A percentile compares a stretch with the other conserved stretches of the same genome.
Conservation (phyloP, 108 stramenopile genomes). For the Bacterosira constricta region DNA sequence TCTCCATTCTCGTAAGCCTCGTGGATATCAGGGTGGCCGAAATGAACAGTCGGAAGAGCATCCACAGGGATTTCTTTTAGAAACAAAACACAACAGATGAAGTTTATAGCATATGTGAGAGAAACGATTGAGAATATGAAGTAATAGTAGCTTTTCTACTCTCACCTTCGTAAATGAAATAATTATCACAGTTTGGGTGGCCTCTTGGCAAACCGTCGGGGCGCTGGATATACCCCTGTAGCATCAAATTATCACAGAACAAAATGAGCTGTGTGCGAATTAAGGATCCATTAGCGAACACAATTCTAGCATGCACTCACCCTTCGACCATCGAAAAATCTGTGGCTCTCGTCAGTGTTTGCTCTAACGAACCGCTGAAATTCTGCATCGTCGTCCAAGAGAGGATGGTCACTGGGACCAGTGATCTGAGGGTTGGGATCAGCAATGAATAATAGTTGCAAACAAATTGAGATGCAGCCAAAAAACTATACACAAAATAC, state of each 20-base stretch:
- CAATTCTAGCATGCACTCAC: neutral
- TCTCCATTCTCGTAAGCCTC: neutral
- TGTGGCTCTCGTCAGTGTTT: neutral
- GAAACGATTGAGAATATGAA: too few species aligned
- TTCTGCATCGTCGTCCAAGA: slow-evolving; percentile 3
- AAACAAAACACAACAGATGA: too few species aligned
- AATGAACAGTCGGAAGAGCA: neutral
- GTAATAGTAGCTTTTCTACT: too few species aligned
- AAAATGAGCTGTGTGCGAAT: neutral
- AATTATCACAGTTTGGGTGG: slow-evolving; percentile 4
- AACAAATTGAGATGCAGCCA: neutral
- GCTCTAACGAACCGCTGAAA: slow-evolving; percentile 8
- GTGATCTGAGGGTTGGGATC: neutral
- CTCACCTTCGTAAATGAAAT: too few species aligned
- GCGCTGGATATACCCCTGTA: neutral
- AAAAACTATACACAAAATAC: neutral
- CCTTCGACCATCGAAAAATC: slow-evolving; percentile 3
- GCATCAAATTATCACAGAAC: too few species aligned
- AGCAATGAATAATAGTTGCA: neutral
- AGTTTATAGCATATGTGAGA: too few species aligned
- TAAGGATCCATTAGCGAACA: neutral
- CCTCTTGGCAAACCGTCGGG: neutral
- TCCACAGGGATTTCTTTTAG: neutral
- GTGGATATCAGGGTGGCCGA: slow-evolving; percentile 1
- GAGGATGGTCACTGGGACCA: neutral